A percentile compares a stretch with the other conserved stretches of the same genome.
phyloP scores from a whole-genome alignment of 139 green algal genomes.

The Chlamydomonas asymmetrica region DNA sequence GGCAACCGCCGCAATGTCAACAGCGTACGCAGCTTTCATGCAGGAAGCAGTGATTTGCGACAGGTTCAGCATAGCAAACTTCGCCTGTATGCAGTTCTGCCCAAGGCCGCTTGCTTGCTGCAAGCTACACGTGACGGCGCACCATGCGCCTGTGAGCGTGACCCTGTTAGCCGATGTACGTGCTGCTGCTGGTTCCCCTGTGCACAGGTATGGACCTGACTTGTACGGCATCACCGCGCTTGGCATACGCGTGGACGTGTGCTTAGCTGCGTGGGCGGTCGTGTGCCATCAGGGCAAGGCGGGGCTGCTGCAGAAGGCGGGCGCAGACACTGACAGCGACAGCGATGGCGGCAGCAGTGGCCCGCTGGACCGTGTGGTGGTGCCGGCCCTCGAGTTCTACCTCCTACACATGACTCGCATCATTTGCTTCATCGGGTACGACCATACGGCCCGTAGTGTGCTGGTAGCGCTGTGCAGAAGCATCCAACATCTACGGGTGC shows the following conservation, averaged over 20 bases:
- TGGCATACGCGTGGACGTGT: conserved; percentile 13
- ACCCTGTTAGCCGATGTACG: background rate
- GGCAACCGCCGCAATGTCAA: too few species aligned
- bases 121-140: background rate
- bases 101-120: background rate
- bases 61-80: background rate
- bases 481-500: too few species aligned
- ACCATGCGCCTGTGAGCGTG: too few species aligned
- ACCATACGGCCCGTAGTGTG: too few species aligned
- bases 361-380: conserved; percentile 5
- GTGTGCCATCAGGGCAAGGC: background rate
- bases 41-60: background rate
- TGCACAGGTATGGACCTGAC: conserved; percentile 43
- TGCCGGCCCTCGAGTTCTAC: conserved; percentile 35
- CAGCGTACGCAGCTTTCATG: background rate
- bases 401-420: conserved; percentile 33
- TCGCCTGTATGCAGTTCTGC: background rate
- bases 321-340: background rate
- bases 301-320: too few species aligned
- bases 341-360: too few species aligned
- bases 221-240: conserved; percentile 30
- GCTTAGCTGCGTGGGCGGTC: conserved; percentile 13
- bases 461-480: too few species aligned
- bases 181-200: background rate
- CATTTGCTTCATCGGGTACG: conserved; percentile 10